A percentile compares a stretch with the other conserved stretches of the same genome.
Conservation (phyloP, 1,284 basidiomycete species). For the Somion occarium region DNA sequence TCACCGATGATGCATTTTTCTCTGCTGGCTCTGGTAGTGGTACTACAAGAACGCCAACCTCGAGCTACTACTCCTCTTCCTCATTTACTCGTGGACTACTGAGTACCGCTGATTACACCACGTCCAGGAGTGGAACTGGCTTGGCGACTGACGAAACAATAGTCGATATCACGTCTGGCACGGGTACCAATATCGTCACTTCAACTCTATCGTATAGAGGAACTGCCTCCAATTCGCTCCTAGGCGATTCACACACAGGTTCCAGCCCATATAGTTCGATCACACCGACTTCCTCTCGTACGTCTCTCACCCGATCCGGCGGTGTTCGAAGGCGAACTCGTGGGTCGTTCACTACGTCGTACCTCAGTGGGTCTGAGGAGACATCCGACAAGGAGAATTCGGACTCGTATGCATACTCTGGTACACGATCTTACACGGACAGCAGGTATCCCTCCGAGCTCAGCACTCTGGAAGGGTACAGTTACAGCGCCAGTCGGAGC, state of each 20-base stretch:
- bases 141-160: constrained; percentile 28
- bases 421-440: constrained; percentile 18
- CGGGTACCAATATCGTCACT: constrained; percentile 42
- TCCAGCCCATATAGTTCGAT: constrained; percentile 22
- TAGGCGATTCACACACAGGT: constrained; percentile 53
- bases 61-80: constrained; percentile 31
- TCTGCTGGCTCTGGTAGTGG: constrained; percentile 33
- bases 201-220: constrained; percentile 54
- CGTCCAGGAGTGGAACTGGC: constrained; percentile 16
- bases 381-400: constrained; percentile 56
- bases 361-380: constrained; percentile 31
- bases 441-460: constrained; percentile 18
- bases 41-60: constrained; percentile 28
- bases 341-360: constrained; percentile 33
- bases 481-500: constrained; percentile 9
- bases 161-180: constrained; percentile 34
- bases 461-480: constrained; percentile 28
- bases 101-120: constrained; percentile 9
- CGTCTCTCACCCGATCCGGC: constrained; percentile 45
- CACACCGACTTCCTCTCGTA: constrained; percentile 23
- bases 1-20: constrained; percentile 58
- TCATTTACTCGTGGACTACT: constrained; percentile 23
- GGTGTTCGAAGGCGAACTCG: constrained; percentile 53
- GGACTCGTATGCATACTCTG: constrained; percentile 19
- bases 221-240: constrained; percentile 48